Evolutionary conservation across 768 basidiomycete species (phyloP).

Genomic region (Boletus sp.): DNA sequence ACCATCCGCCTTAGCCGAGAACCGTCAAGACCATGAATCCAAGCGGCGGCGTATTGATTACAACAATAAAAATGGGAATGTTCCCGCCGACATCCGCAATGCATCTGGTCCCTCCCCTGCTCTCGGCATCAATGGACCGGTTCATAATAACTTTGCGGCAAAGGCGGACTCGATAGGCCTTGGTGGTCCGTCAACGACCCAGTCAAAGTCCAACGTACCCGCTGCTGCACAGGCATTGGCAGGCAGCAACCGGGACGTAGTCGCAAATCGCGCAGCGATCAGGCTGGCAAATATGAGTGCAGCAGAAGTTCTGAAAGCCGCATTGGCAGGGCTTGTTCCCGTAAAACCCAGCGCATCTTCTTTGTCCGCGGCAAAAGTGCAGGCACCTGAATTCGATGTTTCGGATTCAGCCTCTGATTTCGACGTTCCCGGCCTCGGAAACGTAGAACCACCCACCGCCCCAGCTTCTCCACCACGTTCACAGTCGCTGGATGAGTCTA

Average conservation of each 20-base stretch:
- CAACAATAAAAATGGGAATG: slow-evolving; percentile 40
- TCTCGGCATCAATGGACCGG: slow-evolving; percentile 28
- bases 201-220: slow-evolving; percentile 56
- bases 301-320: slow-evolving; percentile 90
- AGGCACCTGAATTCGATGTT: slow-evolving; percentile 25
- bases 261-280: slow-evolving; percentile 85
- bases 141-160: slow-evolving; percentile 65
- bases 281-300: slow-evolving; percentile 97
- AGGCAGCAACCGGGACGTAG: slow-evolving; percentile 87
- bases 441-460: slow-evolving; percentile 18
- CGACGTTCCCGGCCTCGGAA: slow-evolving; percentile 35
- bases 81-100: slow-evolving; percentile 35
- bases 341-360: slow-evolving; percentile 37
- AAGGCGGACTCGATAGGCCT: slow-evolving; percentile 78
- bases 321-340: slow-evolving; percentile 60
- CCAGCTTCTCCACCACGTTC: slow-evolving; percentile 12
- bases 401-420: slow-evolving; percentile 34
- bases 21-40: slow-evolving; percentile 87
- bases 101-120: slow-evolving; percentile 30
- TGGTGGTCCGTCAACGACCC: slow-evolving; percentile 58
- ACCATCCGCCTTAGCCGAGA: slow-evolving; percentile 63
- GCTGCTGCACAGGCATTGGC: slow-evolving; percentile 71
- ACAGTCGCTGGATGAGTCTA: slow-evolving; percentile 23
- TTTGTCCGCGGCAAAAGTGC: slow-evolving; percentile 31
- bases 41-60: slow-evolving; percentile 78